Evolutionary conservation across 148 eudicot species (phyloP).

Genomic region (Camellia sinensis): DNA sequence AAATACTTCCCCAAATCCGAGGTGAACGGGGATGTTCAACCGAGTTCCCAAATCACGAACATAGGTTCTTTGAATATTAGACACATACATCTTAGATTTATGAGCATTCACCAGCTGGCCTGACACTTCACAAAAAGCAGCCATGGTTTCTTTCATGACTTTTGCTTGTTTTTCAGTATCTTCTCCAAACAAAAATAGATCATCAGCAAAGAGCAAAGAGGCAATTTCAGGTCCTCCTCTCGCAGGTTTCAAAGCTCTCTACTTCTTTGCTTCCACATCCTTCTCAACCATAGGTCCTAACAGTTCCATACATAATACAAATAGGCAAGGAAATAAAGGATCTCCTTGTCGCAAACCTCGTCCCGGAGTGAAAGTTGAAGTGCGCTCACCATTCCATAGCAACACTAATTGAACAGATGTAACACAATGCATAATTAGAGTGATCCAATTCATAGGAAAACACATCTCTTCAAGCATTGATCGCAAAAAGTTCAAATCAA

Average conservation of each 20-base stretch:
- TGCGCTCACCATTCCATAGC: neutral
- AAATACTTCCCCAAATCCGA: neutral
- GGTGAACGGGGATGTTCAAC: neutral
- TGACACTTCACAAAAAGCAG: neutral
- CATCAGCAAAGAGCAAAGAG: neutral
- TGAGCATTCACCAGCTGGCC: neutral
- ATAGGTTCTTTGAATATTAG: neutral
- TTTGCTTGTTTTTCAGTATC: neutral
- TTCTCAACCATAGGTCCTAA: neutral
- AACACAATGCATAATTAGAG: constrained; percentile 7
- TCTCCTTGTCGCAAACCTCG: neutral
- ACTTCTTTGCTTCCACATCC: neutral
- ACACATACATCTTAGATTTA: neutral
- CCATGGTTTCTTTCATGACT: neutral
- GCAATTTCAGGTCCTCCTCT: neutral
- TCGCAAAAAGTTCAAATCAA: neutral
- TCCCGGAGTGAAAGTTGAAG: neutral
- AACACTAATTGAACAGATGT: neutral
- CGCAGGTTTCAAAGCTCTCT: neutral
- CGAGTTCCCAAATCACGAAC: neutral
- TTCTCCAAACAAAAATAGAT: neutral
- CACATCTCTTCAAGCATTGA: neutral
- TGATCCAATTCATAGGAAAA: neutral
- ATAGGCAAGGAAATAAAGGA: neutral
- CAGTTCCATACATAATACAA: neutral